Conservation (phyloP, 2,329 filamentous ascomycete genomes). For the Dothideomycetidae sp. region DNA sequence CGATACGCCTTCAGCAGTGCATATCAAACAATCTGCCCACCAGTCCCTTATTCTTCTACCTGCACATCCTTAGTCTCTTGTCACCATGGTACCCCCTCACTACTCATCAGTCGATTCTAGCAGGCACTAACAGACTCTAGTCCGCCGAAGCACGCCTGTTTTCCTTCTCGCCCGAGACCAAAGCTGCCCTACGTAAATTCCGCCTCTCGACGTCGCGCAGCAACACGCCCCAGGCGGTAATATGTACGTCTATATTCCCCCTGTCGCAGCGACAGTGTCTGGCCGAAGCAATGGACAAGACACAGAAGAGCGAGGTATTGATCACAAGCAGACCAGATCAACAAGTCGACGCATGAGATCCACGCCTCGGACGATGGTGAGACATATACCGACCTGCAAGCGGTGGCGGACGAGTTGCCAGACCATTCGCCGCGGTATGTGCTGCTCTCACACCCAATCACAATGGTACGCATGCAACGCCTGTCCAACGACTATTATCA, state of each 20-base stretch:
- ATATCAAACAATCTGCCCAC: too few relatives aligned
- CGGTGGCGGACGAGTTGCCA: conserved; percentile 76
- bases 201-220: conserved; percentile 78
- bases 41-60: too few relatives aligned
- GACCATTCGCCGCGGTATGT: conserved; percentile 85
- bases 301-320: conserved; percentile 6
- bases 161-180: conserved; percentile 82
- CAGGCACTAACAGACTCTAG: conserved; percentile 18
- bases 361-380: conserved; percentile 60
- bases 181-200: conserved; percentile 84
- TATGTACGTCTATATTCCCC: conserved; percentile 55
- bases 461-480: conserved; percentile 46
- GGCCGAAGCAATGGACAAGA: too few relatives aligned
- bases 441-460: conserved; percentile 80
- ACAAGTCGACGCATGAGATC: conserved; percentile 82
- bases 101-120: neutral
- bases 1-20: too few relatives aligned
- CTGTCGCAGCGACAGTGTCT: neutral
- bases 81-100: neutral
- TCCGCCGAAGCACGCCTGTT: conserved; percentile 79
- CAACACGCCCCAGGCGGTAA: conserved; percentile 75
- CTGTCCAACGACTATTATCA: neutral
- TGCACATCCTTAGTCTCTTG: neutral
- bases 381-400: conserved; percentile 67
- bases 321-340: conserved; percentile 58